These are phyloP conservation scores for Leonotis leonurus DNA, from an alignment of 257 asterid species.

Conservation along the genomic window DNA sequence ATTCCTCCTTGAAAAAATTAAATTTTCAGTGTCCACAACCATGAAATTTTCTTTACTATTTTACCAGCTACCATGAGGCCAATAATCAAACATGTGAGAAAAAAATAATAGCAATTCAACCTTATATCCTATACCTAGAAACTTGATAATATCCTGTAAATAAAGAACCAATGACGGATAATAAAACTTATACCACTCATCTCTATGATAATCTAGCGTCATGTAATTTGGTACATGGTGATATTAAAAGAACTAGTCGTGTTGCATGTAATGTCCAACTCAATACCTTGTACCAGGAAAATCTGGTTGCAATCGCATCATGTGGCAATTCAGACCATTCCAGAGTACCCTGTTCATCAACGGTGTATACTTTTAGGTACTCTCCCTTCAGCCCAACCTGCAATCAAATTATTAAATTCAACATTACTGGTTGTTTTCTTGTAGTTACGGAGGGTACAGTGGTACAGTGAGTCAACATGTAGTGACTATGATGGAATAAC, in stretches of 20 bases:
- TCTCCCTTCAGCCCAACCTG: slow-evolving; percentile 86
- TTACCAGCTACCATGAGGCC: background rate
- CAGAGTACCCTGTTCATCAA: slow-evolving; percentile 25
- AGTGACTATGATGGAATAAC: background rate
- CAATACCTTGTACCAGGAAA: slow-evolving; percentile 84
- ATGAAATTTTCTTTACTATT: background rate
- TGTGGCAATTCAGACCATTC: slow-evolving; percentile 50
- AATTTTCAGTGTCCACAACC: background rate
- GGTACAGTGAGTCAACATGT: background rate
- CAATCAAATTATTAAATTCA: slow-evolving; percentile 12
- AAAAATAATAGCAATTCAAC: background rate
- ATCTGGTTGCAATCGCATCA: slow-evolving; percentile 44
- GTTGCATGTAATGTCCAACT: slow-evolving; percentile 1
- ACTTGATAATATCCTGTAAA: background rate
- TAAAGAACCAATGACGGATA: background rate
- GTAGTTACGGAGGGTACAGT: background rate
- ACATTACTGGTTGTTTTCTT: slow-evolving; percentile 12
- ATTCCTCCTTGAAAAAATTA: background rate
- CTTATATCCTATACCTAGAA: background rate
- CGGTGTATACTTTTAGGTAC: slow-evolving; percentile 38
- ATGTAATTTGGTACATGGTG: background rate
- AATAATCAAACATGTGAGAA: background rate
- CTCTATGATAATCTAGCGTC: background rate
- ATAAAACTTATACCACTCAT: background rate
- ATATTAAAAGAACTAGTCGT: slow-evolving; percentile 10